A percentile compares a stretch with the other conserved stretches of the same genome.
Evolutionary conservation across 495 filamentous ascomycete species (phyloP).

Genomic region (Penicillium subrubescens): DNA sequence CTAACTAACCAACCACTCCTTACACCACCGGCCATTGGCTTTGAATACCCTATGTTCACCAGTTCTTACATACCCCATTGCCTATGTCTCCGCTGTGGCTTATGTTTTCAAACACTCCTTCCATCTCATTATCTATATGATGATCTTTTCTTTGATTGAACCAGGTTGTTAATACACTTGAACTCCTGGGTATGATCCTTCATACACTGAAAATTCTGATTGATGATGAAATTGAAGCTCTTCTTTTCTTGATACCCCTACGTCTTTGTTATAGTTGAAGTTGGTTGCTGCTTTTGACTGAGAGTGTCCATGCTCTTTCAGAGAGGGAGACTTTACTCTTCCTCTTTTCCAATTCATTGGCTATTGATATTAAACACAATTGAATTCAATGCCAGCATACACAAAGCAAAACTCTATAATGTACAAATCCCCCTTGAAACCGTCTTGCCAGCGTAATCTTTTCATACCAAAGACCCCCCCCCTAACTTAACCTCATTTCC

Average conservation of each 20-base stretch:
- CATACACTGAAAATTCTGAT: constrained; percentile 55
- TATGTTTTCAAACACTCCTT: not conserved
- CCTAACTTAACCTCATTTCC: constrained; percentile 5
- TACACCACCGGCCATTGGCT: not conserved
- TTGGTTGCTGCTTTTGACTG: not conserved
- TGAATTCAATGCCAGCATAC: not conserved
- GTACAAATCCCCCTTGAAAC: not conserved
- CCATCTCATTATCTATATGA: constrained; percentile 31
- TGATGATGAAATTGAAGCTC: constrained; percentile 26
- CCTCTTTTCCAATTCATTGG: not conserved
- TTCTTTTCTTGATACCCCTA: not conserved
- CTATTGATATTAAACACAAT: not conserved
- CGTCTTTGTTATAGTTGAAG: not conserved
- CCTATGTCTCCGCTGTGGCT: not conserved
- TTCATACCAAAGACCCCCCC: not conserved
- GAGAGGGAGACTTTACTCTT: not conserved
- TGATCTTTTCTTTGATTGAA: constrained; percentile 43
- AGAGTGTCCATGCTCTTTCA: not conserved
- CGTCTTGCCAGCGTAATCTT: not conserved
- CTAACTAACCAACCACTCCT: not conserved
- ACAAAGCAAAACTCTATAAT: not conserved
- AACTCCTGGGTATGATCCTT: constrained; percentile 44
- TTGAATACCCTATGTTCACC: not conserved
- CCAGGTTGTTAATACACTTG: constrained; percentile 35
- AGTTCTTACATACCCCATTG: not conserved